Evolutionary conservation across 2,329 filamentous ascomycete genomes (phyloP), one percentile per base, ranked within the genome.

Genomic region (Botrytis fabae): DNA sequence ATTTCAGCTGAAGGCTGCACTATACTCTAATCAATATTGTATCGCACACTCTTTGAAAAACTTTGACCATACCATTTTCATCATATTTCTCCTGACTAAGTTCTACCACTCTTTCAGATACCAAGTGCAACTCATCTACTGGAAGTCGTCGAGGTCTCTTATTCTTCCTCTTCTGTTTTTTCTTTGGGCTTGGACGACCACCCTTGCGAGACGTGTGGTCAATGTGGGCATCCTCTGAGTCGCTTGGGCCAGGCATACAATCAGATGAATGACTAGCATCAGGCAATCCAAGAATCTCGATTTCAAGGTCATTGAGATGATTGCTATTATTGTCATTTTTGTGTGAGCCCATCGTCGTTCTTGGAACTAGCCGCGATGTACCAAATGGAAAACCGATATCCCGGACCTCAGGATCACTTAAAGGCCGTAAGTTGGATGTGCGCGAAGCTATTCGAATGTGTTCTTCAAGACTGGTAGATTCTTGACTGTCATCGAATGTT

Each of bases 121-220:
- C 68, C 10, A 73, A 70, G 25, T 77, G 38, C 42, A 80, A 68
- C 59, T 78, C 76, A 22, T 74, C 63, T 22, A 75, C 72, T 44
- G 75, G 75, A 57, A 78, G 72, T 51, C 75, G 73, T 35, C 76
- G 78, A 64, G 72, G 28, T 32, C 44, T 42, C 65, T 74, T 75
- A 42, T 66, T 68, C 10, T 44, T 16, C 35, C 14, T n/a, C 32
- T 42, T 28, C n/a, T 74, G 73, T 48, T 16, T 48, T 42, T 40
- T 28, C 18, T 20, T 42, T 9, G n/a, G n/a, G 10, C 25, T 44
- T 28, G 20, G 65, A 12, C 16, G 25, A 42, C 14, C 44, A 22
- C 14, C 2, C 7, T 54, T 40, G 46, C 35, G 48, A 42, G 12
- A 25, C 22, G 20, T 68, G 14, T 32, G 25, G 4, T 32, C 1